phyloP scores from a whole-genome alignment of 2,329 filamentous ascomycete species.

The Penicillium sp. region DNA sequence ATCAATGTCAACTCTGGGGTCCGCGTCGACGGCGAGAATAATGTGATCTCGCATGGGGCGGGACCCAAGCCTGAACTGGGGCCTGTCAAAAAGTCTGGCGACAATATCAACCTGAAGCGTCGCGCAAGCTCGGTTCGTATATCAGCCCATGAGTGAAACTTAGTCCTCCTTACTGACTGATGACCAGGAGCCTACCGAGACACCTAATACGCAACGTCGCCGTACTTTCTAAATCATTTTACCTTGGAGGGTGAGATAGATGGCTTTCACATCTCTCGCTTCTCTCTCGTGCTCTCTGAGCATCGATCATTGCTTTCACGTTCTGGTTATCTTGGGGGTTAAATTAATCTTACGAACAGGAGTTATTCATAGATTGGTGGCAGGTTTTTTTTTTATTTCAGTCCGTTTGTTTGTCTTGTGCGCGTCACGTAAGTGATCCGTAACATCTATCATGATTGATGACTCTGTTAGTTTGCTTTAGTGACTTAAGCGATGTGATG shows the following conservation, averaged over 20 bases:
- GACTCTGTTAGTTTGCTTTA: not conserved
- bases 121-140: slow-evolving; percentile 7
- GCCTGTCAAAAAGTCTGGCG: not conserved
- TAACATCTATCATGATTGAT: not conserved
- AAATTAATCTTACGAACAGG: not conserved
- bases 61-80: not conserved
- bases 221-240: not conserved
- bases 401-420: not conserved
- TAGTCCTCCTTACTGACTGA: not conserved
- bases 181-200: slow-evolving; percentile 1
- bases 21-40: slow-evolving; percentile 16
- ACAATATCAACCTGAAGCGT: not conserved
- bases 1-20: slow-evolving; percentile 30
- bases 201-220: not conserved
- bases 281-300: too few species aligned
- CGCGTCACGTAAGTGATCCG: not conserved
- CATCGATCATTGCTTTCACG: not conserved
- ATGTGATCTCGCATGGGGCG: not conserved
- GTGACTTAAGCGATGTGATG: not conserved
- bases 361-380: not conserved
- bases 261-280: too few species aligned
- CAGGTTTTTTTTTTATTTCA: not conserved
- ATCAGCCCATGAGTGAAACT: not conserved
- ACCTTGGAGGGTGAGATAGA: too few species aligned
- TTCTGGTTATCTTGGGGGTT: not conserved